Evolutionary conservation across 352 stramenopile genomes (phyloP), one percentile per base, ranked within the genome.

Genomic region (Phytophthora brassicae): DNA sequence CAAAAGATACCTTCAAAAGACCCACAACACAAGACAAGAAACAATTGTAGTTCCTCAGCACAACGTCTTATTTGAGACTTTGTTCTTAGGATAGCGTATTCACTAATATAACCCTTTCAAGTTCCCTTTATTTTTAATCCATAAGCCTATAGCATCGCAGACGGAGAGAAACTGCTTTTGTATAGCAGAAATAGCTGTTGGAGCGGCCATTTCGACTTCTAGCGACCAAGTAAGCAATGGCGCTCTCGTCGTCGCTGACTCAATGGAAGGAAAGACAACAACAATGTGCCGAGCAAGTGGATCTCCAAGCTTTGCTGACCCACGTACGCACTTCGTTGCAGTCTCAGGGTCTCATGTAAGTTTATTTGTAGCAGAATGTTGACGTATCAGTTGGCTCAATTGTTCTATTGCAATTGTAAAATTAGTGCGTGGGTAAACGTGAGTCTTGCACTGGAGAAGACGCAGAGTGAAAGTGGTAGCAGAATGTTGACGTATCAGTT

Each of bases 231-330:
- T 9, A 22, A 43, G 20, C 9, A 13, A 73, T 66, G 73, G 69
- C 73, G 45, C 60, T 66, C 22, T 65, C 48, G 24, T 82, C 80
- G 54, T 88, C 81, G 52, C 61, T 92, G 28, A 89, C 77, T 24
- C 75, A 90, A 56, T 92, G 83, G 83, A 88, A 90, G 66, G 66
- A 60, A 16, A 48, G 75, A 49, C 83, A 92, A 54, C 82, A 92
- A 63, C 74, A 88, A 56, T 84, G 67, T 12, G 80, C 81, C 14
- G 72, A 81, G 13, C 72, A 86, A 24, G 70, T 92, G n/a, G 77
- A 90, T 41, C 52, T 88, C 4, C 49, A 54, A 5, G 67, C 65
- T 12, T 64, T 92, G 8, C 58, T 89, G 42, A 56, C 66, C 6
- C 72, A 61, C 14, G 28, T 89, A 2, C 79, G 80, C 43, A 66